phyloP scores from a whole-genome alignment of 2,329 filamentous ascomycete genomes.

The Graphilbum sp. region DNA sequence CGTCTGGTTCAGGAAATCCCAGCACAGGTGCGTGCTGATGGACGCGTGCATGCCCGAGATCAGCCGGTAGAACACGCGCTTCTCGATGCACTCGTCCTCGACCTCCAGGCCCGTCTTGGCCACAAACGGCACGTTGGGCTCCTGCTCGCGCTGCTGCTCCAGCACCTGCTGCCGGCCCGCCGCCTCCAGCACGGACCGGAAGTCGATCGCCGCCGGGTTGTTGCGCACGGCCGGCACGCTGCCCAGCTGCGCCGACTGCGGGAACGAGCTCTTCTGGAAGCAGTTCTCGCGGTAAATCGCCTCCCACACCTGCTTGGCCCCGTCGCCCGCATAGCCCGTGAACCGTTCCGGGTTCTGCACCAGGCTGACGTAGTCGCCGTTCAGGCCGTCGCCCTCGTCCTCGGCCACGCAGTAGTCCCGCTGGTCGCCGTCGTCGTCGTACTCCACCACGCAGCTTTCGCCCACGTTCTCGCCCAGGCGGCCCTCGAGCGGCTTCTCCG shows the following conservation, averaged over 20 bases:
- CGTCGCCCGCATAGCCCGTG: slow-evolving; percentile 78
- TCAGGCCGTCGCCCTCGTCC: slow-evolving; percentile 70
- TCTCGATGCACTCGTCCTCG: slow-evolving; percentile 90
- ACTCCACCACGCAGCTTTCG: slow-evolving; percentile 93
- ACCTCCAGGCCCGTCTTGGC: slow-evolving; percentile 52
- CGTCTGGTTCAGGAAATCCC: slow-evolving; percentile 88
- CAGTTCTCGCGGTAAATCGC: slow-evolving; percentile 96
- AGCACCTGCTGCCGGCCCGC: slow-evolving; percentile 44
- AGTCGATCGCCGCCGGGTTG: slow-evolving; percentile 40
- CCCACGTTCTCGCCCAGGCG: slow-evolving; percentile 72
- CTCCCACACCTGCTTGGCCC: slow-evolving; percentile 84
- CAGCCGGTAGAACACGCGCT: slow-evolving; percentile 94
- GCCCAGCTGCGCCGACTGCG: slow-evolving; percentile 39
- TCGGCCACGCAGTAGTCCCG: slow-evolving; percentile 94
- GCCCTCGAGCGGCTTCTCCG: slow-evolving; percentile 61
- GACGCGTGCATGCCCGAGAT: slow-evolving; percentile 97
- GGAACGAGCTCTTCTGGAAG: slow-evolving; percentile 56
- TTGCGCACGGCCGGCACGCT: slow-evolving; percentile 21
- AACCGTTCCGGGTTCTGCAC: slow-evolving; percentile 89
- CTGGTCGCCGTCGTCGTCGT: slow-evolving; percentile 92
- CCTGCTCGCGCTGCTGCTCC: slow-evolving; percentile 38
- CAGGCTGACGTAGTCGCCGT: slow-evolving; percentile 93
- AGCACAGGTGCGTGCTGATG: slow-evolving; percentile 91
- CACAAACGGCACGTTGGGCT: slow-evolving; percentile 40
- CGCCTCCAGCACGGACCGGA: slow-evolving; percentile 43